Conservation (phyloP, 2,329 filamentous ascomycete species). For the Fusarium compactum region DNA sequence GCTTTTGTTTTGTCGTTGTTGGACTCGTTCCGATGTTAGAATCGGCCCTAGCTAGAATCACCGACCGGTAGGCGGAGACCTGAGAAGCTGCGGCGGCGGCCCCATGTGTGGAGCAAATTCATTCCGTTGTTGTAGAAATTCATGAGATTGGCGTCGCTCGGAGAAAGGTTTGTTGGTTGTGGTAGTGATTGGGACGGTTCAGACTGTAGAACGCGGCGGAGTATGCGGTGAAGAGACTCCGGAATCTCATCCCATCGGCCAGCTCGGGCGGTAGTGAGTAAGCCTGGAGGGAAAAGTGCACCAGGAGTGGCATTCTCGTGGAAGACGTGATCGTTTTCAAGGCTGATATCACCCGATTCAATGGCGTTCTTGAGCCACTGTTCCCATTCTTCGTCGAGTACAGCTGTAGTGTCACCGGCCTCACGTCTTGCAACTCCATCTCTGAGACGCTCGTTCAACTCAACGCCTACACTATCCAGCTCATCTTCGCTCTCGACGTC, state of each 20-base stretch:
- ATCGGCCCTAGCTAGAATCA: constrained; percentile 45
- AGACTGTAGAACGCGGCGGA: constrained; percentile 61
- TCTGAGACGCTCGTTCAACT: constrained; percentile 73
- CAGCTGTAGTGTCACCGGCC: constrained; percentile 67
- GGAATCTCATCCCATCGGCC: constrained; percentile 71
- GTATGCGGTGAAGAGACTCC: constrained; percentile 64
- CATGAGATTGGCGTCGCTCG: not conserved
- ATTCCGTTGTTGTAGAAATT: not conserved
- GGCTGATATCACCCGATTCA: constrained; percentile 69
- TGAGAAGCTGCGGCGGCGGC: constrained; percentile 44
- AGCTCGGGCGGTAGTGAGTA: constrained; percentile 66
- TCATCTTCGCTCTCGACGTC: constrained; percentile 67
- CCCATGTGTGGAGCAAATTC: not conserved
- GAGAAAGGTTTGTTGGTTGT: constrained; percentile 21
- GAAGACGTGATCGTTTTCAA: constrained; percentile 58
- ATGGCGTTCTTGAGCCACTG: constrained; percentile 79
- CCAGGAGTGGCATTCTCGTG: constrained; percentile 48
- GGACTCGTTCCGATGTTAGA: constrained; percentile 7
- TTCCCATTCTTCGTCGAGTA: constrained; percentile 79
- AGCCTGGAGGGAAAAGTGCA: constrained; percentile 62
- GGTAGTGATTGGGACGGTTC: constrained; percentile 47
- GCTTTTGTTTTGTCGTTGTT: constrained; percentile 32
- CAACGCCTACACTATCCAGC: constrained; percentile 68
- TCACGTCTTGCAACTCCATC: constrained; percentile 73
- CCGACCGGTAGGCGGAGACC: constrained; percentile 57